Evolutionary conservation across 768 basidiomycete species (phyloP).

Genomic region (Mycena galericulata): DNA sequence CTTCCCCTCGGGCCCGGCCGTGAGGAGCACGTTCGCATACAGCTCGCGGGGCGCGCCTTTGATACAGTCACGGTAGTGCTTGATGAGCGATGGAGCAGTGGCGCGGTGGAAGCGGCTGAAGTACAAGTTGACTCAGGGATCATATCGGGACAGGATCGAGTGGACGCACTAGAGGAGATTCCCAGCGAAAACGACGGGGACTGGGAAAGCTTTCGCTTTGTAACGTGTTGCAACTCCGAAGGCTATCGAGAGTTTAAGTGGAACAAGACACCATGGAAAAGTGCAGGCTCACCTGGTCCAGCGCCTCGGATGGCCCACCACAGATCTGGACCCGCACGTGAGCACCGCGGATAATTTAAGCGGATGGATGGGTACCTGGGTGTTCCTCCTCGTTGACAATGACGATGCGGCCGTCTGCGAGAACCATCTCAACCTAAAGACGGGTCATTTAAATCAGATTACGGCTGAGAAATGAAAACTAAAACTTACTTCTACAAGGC

Average conservation of each 20-base stretch:
- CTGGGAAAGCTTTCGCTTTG: constrained; percentile 88
- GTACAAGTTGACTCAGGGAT: constrained; percentile 37
- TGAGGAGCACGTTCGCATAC: constrained; percentile 91
- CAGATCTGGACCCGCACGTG: constrained; percentile 62
- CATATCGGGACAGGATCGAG: constrained; percentile 12
- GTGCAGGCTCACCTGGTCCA: too few relatives aligned
- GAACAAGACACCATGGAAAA: too few relatives aligned
- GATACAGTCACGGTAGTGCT: constrained; percentile 93
- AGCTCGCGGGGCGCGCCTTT: constrained; percentile 89
- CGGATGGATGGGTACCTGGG: constrained; percentile 58
- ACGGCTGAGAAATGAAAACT: not conserved
- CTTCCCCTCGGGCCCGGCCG: constrained; percentile 86
- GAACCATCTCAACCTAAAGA: constrained; percentile 74
- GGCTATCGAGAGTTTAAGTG: too few relatives aligned
- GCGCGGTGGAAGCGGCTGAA: constrained; percentile 85
- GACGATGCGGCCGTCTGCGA: constrained; percentile 90
- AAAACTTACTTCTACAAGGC: constrained; percentile 77
- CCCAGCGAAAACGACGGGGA: constrained; percentile 92
- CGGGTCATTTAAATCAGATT: constrained; percentile 57
- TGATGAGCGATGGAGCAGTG: constrained; percentile 90
- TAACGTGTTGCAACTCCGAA: constrained; percentile 92
- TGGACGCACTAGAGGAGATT: constrained; percentile 88
- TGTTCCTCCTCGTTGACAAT: constrained; percentile 79
- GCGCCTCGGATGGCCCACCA: constrained; percentile 92
- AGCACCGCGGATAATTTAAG: not conserved